phyloP scores from a whole-genome alignment of 176 grass and related monocot genomes.

The Bothriochloa decipiens region DNA sequence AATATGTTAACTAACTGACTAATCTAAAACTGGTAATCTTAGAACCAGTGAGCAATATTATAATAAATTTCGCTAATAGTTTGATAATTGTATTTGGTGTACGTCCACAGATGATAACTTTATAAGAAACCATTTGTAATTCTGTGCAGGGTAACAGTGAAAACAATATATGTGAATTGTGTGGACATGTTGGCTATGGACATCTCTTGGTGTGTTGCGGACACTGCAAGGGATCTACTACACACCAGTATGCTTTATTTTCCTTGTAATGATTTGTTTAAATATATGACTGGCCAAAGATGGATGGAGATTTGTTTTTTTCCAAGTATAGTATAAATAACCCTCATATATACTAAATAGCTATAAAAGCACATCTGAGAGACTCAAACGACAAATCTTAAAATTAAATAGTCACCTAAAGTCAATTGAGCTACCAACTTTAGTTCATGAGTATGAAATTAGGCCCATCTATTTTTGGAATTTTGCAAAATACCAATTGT shows the following conservation, averaged over 20 bases:
- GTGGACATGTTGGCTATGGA: constrained; percentile 41
- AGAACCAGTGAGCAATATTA: background rate
- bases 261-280: background rate
- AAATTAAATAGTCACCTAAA: too few relatives aligned
- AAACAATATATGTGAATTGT: constrained; percentile 32
- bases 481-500: too few relatives aligned
- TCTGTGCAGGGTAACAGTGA: constrained; percentile 28
- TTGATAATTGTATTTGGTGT: background rate
- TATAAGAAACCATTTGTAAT: background rate
- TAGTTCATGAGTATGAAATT: too few relatives aligned
- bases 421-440: too few relatives aligned
- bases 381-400: too few relatives aligned
- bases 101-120: background rate
- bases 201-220: constrained; percentile 31
- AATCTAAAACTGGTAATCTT: background rate
- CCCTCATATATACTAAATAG: background rate
- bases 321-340: background rate
- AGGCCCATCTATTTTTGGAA: too few relatives aligned
- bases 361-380: background rate
- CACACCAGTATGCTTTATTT: constrained; percentile 49
- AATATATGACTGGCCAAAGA: background rate
- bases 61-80: background rate
- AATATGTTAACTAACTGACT: background rate
- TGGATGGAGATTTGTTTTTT: background rate
- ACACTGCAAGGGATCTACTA: constrained; percentile 12